A percentile compares a stretch with the other conserved stretches of the same genome.
These are phyloP conservation scores for Suillus occidentalis DNA, from an alignment of 768 basidiomycete species.

Conservation along the genomic window DNA sequence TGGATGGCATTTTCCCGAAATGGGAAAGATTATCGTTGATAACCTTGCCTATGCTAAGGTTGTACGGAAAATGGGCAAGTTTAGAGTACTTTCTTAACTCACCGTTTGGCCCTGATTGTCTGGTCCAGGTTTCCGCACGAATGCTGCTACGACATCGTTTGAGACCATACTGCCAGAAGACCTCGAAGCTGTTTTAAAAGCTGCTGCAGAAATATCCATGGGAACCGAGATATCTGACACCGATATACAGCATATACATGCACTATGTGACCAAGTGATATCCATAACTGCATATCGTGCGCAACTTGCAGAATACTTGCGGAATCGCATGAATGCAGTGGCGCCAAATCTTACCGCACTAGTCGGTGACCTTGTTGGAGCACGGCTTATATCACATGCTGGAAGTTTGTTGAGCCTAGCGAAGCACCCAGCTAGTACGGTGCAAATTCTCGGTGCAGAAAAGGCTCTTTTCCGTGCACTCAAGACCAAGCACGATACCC, in stretches of 20 bases:
- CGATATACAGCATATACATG: constrained; percentile 95
- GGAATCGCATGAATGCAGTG: constrained; percentile 97
- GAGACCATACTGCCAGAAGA: constrained; percentile 94
- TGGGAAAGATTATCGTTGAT: constrained; percentile 97
- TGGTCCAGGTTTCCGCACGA: constrained; percentile 85
- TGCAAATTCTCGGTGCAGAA: constrained; percentile 76
- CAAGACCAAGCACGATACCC: constrained; percentile 91
- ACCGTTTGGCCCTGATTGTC: neutral
- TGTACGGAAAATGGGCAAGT: constrained; percentile 84
- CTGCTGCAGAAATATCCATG: constrained; percentile 98
- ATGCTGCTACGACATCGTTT: constrained; percentile 83
- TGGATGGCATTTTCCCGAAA: constrained; percentile 99
- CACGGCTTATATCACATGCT: constrained; percentile 72
- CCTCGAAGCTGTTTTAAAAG: constrained; percentile 91
- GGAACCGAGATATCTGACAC: constrained; percentile 98
- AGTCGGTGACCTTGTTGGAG: constrained; percentile 77
- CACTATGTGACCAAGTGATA: constrained; percentile 97
- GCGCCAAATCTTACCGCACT: constrained; percentile 93
- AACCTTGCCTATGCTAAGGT: constrained; percentile 97
- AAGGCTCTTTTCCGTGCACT: constrained; percentile 76
- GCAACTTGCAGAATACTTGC: constrained; percentile 94
- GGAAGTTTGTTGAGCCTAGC: constrained; percentile 69
- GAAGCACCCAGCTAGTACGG: constrained; percentile 77
- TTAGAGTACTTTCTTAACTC: neutral
- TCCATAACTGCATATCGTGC: constrained; percentile 92